phyloP scores from a whole-genome alignment of 2,329 filamentous ascomycete genomes.

The Phyllosticta paracitricarpa region DNA sequence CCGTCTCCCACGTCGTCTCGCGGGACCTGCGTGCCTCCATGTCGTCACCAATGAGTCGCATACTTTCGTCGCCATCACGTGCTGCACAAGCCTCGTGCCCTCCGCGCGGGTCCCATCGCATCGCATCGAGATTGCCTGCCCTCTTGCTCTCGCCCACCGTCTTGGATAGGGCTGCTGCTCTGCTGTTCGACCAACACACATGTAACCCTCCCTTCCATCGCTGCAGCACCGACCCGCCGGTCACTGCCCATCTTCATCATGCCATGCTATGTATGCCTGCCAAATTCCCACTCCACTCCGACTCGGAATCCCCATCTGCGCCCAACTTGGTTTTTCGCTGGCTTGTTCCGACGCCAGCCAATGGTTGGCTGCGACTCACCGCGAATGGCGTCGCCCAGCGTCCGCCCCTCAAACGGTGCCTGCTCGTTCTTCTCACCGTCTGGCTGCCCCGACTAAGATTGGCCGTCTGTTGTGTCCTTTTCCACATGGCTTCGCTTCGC shows the following conservation, averaged over 20 bases:
- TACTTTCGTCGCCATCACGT: no score
- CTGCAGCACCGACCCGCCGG: neutral
- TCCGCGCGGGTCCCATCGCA: no score
- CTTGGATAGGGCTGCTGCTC: neutral
- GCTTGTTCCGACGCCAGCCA: neutral
- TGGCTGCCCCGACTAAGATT: neutral
- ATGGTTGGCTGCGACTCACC: neutral
- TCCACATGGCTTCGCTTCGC: neutral
- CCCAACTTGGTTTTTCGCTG: neutral
- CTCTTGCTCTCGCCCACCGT: neutral
- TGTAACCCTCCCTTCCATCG: neutral
- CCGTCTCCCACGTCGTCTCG: neutral
- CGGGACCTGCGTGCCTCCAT: no score
- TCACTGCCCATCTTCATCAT: no score
- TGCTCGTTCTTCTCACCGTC: neutral
- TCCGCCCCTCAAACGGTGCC: neutral
- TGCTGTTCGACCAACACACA: neutral
- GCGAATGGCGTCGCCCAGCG: neutral
- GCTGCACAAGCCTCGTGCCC: no score
- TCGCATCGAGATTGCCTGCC: neutral
- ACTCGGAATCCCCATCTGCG: neutral
- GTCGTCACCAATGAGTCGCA: no score
- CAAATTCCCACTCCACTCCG: neutral
- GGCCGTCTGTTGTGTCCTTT: neutral
- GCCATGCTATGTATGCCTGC: no score